Evolutionary conservation across 257 asterid genomes (phyloP).

Genomic region (Solanum medicagineum): DNA sequence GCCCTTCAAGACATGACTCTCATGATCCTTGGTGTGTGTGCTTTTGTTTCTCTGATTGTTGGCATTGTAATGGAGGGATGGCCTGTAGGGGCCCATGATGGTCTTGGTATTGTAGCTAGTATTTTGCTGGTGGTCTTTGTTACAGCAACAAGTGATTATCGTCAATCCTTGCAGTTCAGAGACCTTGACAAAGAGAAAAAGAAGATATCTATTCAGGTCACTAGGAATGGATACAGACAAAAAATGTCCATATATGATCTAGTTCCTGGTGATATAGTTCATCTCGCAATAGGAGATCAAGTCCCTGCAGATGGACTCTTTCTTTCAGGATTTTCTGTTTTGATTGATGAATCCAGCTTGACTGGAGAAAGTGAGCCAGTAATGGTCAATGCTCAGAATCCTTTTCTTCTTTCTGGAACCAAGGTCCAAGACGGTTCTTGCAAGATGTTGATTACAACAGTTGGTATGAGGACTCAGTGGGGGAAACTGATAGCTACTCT

Average conservation of each 20-base stretch:
- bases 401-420: conserved; percentile 13
- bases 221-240: conserved; percentile 4
- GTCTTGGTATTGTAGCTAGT: conserved; percentile 10
- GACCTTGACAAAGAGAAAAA: conserved; percentile 11
- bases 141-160: conserved; percentile 9
- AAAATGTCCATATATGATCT: conserved; percentile 6
- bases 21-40: conserved; percentile 8
- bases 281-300: conserved; percentile 8
- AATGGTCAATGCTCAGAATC: neutral
- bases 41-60: conserved; percentile 5
- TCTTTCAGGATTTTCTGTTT: conserved; percentile 9
- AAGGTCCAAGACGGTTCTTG: conserved; percentile 7
- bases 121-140: conserved; percentile 5
- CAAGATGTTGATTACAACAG: conserved; percentile 8
- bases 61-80: conserved; percentile 8
- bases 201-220: conserved; percentile 3
- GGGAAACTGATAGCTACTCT: conserved; percentile 7
- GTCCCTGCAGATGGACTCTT: conserved; percentile 13
- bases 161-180: conserved; percentile 8
- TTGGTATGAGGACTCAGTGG: conserved; percentile 14
- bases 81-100: conserved; percentile 9
- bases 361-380: conserved; percentile 13
- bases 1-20: conserved; percentile 9
- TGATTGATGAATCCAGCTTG: conserved; percentile 8
- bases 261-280: conserved; percentile 10